A percentile compares a stretch with the other conserved stretches of the same genome.
Conservation (phyloP, 352 stramenopile species). For the Globisporangium orthogonon region DNA sequence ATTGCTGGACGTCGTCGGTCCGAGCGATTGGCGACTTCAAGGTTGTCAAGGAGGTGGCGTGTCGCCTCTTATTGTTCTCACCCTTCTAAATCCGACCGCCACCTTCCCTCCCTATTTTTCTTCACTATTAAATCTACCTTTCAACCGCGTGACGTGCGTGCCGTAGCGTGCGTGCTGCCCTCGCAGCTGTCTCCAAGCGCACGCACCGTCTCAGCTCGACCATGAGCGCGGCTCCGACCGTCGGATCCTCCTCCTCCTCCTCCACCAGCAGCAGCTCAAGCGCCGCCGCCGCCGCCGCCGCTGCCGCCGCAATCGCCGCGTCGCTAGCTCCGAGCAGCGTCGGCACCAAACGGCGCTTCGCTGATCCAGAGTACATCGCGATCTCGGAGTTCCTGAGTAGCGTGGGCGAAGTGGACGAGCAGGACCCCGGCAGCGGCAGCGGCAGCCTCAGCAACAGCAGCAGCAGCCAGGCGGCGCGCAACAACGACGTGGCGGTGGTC, state of each 20-base stretch:
- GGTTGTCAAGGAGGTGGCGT: too few relatives aligned
- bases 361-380: conserved; percentile 55
- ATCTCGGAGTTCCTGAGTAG: conserved; percentile 63
- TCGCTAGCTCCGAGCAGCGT: conserved; percentile 3
- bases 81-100: too few relatives aligned
- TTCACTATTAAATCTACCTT: too few relatives aligned
- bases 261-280: not conserved
- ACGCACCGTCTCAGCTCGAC: not conserved
- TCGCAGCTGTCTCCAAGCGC: too few relatives aligned
- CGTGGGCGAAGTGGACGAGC: conserved; percentile 53
- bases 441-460: not conserved
- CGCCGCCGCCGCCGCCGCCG: conserved; percentile 1
- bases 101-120: too few relatives aligned
- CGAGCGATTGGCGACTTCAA: too few relatives aligned
- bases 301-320: conserved; percentile 9
- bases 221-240: not conserved
- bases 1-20: too few relatives aligned
- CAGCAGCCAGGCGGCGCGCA: conserved; percentile 1
- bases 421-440: not conserved
- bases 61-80: too few relatives aligned
- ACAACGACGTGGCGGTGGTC: not conserved
- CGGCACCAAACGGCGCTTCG: conserved; percentile 19
- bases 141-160: too few relatives aligned
- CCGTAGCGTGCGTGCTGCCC: too few relatives aligned
- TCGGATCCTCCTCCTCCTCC: not conserved